phyloP scores from a whole-genome alignment of 2,329 filamentous ascomycete species.

The Fusarium camptoceras region DNA sequence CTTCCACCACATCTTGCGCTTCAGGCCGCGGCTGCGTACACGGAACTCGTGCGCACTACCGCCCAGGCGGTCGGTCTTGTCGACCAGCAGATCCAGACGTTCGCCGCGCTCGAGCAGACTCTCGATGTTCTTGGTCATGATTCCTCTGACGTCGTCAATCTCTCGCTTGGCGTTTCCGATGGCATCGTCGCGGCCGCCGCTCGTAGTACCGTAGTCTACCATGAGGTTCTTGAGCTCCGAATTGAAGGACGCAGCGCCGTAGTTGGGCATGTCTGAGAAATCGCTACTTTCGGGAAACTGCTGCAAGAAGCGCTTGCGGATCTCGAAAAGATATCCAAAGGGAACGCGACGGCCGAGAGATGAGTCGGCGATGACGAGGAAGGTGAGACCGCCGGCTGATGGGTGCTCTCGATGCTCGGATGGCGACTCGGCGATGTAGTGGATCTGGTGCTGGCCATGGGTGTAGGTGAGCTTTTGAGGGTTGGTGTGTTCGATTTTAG shows the following conservation, averaged over 20 bases:
- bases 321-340: slow-evolving; percentile 91
- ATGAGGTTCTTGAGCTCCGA: slow-evolving; percentile 79
- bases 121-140: slow-evolving; percentile 97
- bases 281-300: slow-evolving; percentile 76
- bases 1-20: slow-evolving; percentile 99
- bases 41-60: slow-evolving; percentile 91
- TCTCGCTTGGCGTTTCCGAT: slow-evolving; percentile 85
- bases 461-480: slow-evolving; percentile 95
- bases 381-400: slow-evolving; percentile 85
- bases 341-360: slow-evolving; percentile 87
- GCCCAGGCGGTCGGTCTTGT: slow-evolving; percentile 94
- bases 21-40: slow-evolving; percentile 84
- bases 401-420: slow-evolving; percentile 69
- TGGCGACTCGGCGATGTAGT: slow-evolving; percentile 91
- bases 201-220: slow-evolving; percentile 84
- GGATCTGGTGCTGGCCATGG: slow-evolving; percentile 90
- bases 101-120: slow-evolving; percentile 89
- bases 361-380: slow-evolving; percentile 87
- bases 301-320: slow-evolving; percentile 86
- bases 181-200: slow-evolving; percentile 81
- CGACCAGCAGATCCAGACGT: slow-evolving; percentile 90
- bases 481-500: slow-evolving; percentile 85
- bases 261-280: slow-evolving; percentile 83
- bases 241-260: slow-evolving; percentile 92
- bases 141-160: slow-evolving; percentile 91